Evolutionary conservation across 1,139 yeast genomes (phyloP).

Genomic region (Pichia sp.): DNA sequence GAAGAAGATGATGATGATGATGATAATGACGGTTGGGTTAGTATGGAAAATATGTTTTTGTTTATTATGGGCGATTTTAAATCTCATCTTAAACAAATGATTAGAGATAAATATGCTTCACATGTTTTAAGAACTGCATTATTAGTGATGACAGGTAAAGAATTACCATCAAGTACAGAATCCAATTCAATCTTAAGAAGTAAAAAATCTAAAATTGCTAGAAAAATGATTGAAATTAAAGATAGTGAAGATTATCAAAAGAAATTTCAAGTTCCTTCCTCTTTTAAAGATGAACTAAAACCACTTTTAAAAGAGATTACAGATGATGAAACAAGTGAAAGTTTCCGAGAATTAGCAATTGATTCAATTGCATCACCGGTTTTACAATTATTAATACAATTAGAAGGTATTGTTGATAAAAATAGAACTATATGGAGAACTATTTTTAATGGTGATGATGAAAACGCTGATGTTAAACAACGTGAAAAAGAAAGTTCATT

Average conservation of each 20-base stretch:
- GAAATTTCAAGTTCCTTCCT: conserved; percentile 64
- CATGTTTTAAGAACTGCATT: conserved; percentile 75
- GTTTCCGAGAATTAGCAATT: conserved; percentile 66
- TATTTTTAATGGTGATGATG: conserved; percentile 33
- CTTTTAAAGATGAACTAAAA: conserved; percentile 60
- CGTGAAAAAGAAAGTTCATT: conserved; percentile 71
- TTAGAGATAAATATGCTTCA: conserved; percentile 76
- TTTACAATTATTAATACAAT: conserved; percentile 67
- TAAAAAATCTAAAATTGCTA: conserved; percentile 80
- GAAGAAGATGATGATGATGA: conserved; percentile 24
- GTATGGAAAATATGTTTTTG: conserved; percentile 61
- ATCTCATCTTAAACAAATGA: conserved; percentile 53
- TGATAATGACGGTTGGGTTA: conserved; percentile 36
- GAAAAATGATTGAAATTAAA: conserved; percentile 86
- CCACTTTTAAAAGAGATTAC: conserved; percentile 37
- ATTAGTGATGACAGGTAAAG: conserved; percentile 69
- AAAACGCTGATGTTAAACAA: conserved; percentile 30
- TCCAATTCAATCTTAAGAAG: conserved; percentile 76
- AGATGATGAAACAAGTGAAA: conserved; percentile 38
- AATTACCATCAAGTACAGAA: conserved; percentile 68
- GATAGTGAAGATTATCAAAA: conserved; percentile 66
- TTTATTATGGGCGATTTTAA: conserved; percentile 62
- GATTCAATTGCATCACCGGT: conserved; percentile 86
- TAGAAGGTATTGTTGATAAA: conserved; percentile 76
- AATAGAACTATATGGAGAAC: conserved; percentile 63